phyloP scores from a whole-genome alignment of 805 yeast species.

The Wickerhamiella occidentalis region DNA sequence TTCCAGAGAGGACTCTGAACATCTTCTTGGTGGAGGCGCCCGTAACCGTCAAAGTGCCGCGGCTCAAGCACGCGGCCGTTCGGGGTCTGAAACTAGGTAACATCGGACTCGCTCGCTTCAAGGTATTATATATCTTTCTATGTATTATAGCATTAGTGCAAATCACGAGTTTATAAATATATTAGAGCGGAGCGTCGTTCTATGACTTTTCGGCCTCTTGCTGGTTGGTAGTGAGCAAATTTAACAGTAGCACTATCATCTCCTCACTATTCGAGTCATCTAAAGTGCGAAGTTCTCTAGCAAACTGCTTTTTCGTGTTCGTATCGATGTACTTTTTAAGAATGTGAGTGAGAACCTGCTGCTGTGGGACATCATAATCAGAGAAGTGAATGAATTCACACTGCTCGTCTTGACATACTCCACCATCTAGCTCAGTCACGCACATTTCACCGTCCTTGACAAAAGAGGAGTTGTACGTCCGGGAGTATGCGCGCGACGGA shows the following conservation, averaged over 20 bases:
- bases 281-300: slow-evolving; percentile 5
- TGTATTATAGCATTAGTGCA: neutral
- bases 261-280: slow-evolving; percentile 3
- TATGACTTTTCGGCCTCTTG: too few relatives aligned
- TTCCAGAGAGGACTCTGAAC: slow-evolving; percentile 21
- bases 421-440: slow-evolving; percentile 13
- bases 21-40: slow-evolving; percentile 12
- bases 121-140: neutral
- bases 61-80: slow-evolving; percentile 11
- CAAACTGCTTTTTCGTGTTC: slow-evolving; percentile 14
- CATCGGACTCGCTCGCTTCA: neutral
- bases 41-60: slow-evolving; percentile 12
- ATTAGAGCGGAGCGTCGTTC: too few relatives aligned
- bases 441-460: slow-evolving; percentile 16
- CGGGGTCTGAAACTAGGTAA: neutral
- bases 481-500: slow-evolving; percentile 15
- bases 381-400: slow-evolving; percentile 18
- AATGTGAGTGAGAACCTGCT: slow-evolving; percentile 15
- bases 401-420: slow-evolving; percentile 7
- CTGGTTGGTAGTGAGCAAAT: neutral
- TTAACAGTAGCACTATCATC: neutral
- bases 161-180: neutral
- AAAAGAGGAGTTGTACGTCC: slow-evolving; percentile 18
- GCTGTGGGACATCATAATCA: slow-evolving; percentile 15
- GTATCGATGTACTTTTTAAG: slow-evolving; percentile 14